These are phyloP conservation scores for Populus hybrid DNA, from an alignment of 441 rosid genomes.

Conservation along the genomic window DNA sequence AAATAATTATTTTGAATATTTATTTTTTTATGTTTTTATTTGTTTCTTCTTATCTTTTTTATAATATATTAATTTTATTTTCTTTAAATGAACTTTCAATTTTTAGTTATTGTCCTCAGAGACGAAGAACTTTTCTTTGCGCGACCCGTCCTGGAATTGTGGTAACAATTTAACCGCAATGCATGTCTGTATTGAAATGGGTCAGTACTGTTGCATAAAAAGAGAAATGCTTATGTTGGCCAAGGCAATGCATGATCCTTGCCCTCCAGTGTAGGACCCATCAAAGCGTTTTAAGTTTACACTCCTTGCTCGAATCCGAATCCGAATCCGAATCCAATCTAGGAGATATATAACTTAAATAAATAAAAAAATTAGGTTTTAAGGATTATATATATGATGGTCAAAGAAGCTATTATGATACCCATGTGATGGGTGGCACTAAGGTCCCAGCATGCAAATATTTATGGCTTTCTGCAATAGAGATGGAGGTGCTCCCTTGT, in stretches of 20 bases:
- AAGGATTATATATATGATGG: neutral
- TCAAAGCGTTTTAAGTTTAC: constrained; percentile 4
- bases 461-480: too few relatives aligned
- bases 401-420: constrained; percentile 15
- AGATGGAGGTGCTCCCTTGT: constrained; percentile 26
- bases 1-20: too few relatives aligned
- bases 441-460: too few relatives aligned
- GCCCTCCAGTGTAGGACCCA: constrained; percentile 15
- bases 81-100: too few relatives aligned
- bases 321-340: constrained; percentile 12
- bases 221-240: constrained; percentile 1
- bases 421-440: constrained; percentile 31
- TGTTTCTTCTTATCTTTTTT: neutral
- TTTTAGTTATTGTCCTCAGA: too few relatives aligned
- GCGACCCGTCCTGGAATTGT: too few relatives aligned
- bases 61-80: neutral
- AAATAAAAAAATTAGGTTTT: too few relatives aligned
- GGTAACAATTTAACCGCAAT: too few relatives aligned
- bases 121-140: too few relatives aligned
- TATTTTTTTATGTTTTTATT: too few relatives aligned
- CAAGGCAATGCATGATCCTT: constrained; percentile 14
- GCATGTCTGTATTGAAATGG: too few relatives aligned
- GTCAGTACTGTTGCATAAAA: neutral
- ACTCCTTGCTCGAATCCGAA: constrained; percentile 3
- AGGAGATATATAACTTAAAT: neutral